phyloP scores from a whole-genome alignment of 2,329 filamentous ascomycete genomes.

The Nothophoma quercina region DNA sequence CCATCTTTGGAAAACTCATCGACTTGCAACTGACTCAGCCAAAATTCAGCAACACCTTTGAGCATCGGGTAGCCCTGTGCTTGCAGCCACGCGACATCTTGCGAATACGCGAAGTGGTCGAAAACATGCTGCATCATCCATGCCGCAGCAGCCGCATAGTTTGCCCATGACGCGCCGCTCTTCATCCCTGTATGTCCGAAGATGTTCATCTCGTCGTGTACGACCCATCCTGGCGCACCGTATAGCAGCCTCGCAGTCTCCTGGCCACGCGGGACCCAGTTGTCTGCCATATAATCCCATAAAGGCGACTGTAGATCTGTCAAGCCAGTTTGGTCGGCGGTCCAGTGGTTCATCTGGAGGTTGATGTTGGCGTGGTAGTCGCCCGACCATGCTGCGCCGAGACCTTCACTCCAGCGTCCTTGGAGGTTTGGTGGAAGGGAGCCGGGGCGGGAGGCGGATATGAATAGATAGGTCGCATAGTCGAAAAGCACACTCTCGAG shows the following conservation, averaged over 20 bases:
- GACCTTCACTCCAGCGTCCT: slow-evolving; percentile 61
- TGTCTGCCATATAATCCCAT: slow-evolving; percentile 63
- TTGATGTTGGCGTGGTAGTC: slow-evolving; percentile 69
- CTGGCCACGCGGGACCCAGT: slow-evolving; percentile 61
- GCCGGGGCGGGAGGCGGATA: slow-evolving; percentile 61
- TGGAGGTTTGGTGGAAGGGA: slow-evolving; percentile 64
- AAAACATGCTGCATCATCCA: slow-evolving; percentile 69
- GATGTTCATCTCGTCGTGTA: slow-evolving; percentile 66
- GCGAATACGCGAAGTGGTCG: slow-evolving; percentile 64
- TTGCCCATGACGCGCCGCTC: slow-evolving; percentile 53
- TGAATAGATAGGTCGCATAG: slow-evolving; percentile 62
- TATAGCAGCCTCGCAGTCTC: slow-evolving; percentile 64
- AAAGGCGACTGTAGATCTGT: slow-evolving; percentile 55
- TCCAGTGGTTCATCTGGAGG: slow-evolving; percentile 69
- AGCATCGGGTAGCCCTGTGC: slow-evolving; percentile 61
- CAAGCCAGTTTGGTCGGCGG: slow-evolving; percentile 61
- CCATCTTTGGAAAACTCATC: slow-evolving; percentile 61
- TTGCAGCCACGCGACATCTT: slow-evolving; percentile 56
- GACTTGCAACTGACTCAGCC: slow-evolving; percentile 61
- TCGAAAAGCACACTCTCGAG: slow-evolving; percentile 63
- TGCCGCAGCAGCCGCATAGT: slow-evolving; percentile 58
- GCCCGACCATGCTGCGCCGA: slow-evolving; percentile 58
- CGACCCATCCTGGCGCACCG: slow-evolving; percentile 62
- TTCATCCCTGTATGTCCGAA: slow-evolving; percentile 65
- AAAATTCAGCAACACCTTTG: slow-evolving; percentile 63